Conservation (phyloP, 176 grass and related monocot species). For the Guadua angustifolia region DNA sequence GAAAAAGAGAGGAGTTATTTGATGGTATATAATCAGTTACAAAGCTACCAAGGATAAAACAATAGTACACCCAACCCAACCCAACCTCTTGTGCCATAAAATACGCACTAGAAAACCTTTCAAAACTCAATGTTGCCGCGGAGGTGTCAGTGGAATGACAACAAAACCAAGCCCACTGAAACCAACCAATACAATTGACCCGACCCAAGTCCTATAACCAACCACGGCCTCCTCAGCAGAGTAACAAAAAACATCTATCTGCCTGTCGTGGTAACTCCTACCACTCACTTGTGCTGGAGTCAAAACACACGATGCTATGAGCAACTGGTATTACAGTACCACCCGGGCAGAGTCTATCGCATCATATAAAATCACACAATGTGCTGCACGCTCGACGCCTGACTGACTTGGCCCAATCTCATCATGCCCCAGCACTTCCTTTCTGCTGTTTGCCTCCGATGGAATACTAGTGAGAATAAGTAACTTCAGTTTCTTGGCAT, state of each 20-base stretch:
- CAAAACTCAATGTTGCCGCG: slow-evolving; percentile 9
- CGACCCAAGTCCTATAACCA: slow-evolving; percentile 9
- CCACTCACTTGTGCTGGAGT: slow-evolving; percentile 11
- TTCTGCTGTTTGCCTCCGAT: not conserved
- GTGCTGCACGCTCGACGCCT: not conserved
- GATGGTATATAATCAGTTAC: too few relatives aligned
- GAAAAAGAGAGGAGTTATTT: too few relatives aligned
- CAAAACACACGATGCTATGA: not conserved
- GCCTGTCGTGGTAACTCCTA: not conserved
- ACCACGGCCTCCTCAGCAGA: not conserved
- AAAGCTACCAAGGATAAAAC: not conserved
- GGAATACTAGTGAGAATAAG: not conserved
- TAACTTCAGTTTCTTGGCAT: not conserved
- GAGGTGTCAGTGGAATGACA: slow-evolving; percentile 45
- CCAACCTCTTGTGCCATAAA: slow-evolving; percentile 24
- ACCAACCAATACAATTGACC: slow-evolving; percentile 36
- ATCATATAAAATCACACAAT: slow-evolving; percentile 20
- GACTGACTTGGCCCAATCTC: slow-evolving; percentile 16
- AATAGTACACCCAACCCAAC: slow-evolving; percentile 39
- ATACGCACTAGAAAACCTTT: slow-evolving; percentile 54
- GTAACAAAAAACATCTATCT: not conserved
- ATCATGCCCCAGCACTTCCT: not conserved
- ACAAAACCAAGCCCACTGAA: slow-evolving; percentile 59
- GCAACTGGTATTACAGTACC: slow-evolving; percentile 4
- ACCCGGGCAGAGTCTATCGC: not conserved